These are phyloP conservation scores for Sordaria brevicollis DNA, from an alignment of 495 filamentous ascomycete species.

Conservation along the genomic window DNA sequence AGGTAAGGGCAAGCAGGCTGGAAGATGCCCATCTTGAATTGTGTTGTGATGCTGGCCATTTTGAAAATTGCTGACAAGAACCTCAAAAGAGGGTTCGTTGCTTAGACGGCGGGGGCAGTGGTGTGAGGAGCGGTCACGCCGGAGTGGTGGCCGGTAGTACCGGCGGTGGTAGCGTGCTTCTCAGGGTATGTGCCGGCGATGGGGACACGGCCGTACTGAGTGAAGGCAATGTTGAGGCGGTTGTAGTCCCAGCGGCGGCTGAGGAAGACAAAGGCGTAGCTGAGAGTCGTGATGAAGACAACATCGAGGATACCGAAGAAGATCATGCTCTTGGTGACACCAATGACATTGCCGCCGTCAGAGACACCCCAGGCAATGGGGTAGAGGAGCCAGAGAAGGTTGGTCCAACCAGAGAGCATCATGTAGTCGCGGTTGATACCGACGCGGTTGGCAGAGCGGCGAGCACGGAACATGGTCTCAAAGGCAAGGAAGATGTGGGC, in stretches of 20 bases:
- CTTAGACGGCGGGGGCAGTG: not conserved
- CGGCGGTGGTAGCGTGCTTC: constrained; percentile 22
- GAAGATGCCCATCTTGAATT: not conserved
- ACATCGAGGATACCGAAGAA: constrained; percentile 39
- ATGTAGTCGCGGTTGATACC: constrained; percentile 29
- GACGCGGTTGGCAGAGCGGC: constrained; percentile 23
- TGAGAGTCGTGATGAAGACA: constrained; percentile 24
- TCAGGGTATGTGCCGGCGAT: constrained; percentile 32
- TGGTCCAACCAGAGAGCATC: constrained; percentile 30
- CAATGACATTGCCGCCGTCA: constrained; percentile 37
- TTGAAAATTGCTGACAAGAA: not conserved
- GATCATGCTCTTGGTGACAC: constrained; percentile 29
- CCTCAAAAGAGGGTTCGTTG: not conserved
- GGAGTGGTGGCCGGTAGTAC: constrained; percentile 7
- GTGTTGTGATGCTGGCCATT: not conserved
- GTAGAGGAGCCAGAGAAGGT: constrained; percentile 40
- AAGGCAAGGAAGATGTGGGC: constrained; percentile 26
- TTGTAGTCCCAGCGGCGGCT: constrained; percentile 37
- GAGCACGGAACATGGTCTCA: constrained; percentile 20
- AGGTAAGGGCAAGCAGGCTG: not conserved
- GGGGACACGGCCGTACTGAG: constrained; percentile 42
- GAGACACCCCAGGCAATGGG: constrained; percentile 37
- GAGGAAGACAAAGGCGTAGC: constrained; percentile 27
- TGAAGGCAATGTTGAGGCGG: constrained; percentile 39
- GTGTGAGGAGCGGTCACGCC: constrained; percentile 19